Base-by-base conservation (phyloP, 805 yeast species). In the Yamadazyma ubonensis region DNA sequence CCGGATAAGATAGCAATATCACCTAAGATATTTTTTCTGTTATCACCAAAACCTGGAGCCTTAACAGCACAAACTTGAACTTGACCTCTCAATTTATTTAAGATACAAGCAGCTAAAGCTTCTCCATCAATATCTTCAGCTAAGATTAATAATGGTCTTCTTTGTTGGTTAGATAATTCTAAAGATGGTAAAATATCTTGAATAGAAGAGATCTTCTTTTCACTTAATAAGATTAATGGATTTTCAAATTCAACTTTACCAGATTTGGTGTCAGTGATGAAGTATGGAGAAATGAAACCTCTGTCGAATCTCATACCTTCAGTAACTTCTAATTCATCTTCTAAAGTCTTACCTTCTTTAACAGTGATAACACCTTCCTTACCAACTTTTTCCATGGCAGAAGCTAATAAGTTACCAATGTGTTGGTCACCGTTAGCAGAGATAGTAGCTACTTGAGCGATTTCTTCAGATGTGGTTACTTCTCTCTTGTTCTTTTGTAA, bases 1-100 rank as follows among this genome's bases (percentile, higher is more conserved):
- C 97, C 97, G 31, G 97, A 83, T 48, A 90, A 76, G 57, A 88
- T 83, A 58, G 96, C 96, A 66, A 93, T 81, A 67, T 93, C 99
- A 52, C 96, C 96, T 48, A 93, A 73, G 51, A 86, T 89, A 76
- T 89, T 89, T 78, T 87, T 86, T 74, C 97, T 85, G 82, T 93
- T 90, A 75, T 93, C 99, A 67, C 98, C 99, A 59, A 91, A 93
- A 38, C 99, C 99, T 57, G 99, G 99, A 23, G 98, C 96, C 77
- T 90, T 91, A 52, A 93, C 96, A 54, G 93, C 95, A 63, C 93
- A 86, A 45, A 93, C 97, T 70, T 88, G 95, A 46, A 93, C 97
- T 75, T 91, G 98, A 53, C 97, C 97, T 74, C 97, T 86, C 61
- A 93, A 78, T 74, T 93, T 93, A 80, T 93, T 93, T 65, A 93